Base-by-base conservation (phyloP, 805 yeast genomes). In the Ogataea zsoltii region DNA sequence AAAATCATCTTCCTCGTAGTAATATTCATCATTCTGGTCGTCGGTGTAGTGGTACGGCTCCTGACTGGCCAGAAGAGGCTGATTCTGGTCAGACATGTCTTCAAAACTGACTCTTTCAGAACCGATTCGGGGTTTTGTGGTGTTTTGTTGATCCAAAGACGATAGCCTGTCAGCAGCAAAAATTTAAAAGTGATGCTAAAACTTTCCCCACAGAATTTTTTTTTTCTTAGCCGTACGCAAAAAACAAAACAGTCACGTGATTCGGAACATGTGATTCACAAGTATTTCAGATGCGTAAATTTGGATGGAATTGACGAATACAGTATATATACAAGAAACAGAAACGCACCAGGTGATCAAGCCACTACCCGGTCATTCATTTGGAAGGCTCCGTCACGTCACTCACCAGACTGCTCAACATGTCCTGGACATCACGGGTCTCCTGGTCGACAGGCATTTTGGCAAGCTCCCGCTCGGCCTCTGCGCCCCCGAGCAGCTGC, bases 401-500 rank as follows among this genome's bases (percentile, higher is more conserved):
- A 23, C 28, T 49, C 17, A 57, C 36, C 31, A 55, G 30, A 33
- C 48, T 54, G 7, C 48, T 51, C 29, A 58, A 39, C 55, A 54
- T 73, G 41, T 79, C 78, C 49, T 82, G 85, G 16, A 84, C 71
- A 33, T 72, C 68, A 23, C 70, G 64, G 12, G 83, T 77, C 44
- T 84, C 89, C 40, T 77, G 80, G 58, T 85, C 90, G 50, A 76
- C 59, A 1, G 80, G 79, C 61, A 70, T 57, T 17, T 62, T 54
- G 16, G 74, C 62, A 58, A 77, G 54, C 54, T 70, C 71, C 44
- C 67, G 65, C 47, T 80, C 79, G 23, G 77, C 79, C 42, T 78
- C 78, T 41, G 79, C 80, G 10, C 94, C 95, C 33, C 95, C 94
- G 56, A 86, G 66, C 41, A 70, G 58, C 9, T 70, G 63, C 63